Evolutionary conservation across 2,329 filamentous ascomycete genomes (phyloP), one percentile per base, ranked within the genome.

Genomic region (Ascosphaera pollenicola): DNA sequence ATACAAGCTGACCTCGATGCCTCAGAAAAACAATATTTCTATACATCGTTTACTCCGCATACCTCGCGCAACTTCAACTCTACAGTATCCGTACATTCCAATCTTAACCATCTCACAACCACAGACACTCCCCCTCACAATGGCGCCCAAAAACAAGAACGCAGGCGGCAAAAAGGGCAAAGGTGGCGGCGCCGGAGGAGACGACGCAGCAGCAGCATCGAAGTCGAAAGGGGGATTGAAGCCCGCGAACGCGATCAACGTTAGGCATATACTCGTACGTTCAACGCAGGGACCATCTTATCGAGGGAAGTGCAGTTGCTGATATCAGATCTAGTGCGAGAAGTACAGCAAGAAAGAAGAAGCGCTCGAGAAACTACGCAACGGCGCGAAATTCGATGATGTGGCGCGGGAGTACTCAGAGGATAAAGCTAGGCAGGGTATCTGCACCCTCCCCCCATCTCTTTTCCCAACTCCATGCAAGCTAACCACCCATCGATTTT

Each of bases 281-380:
- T 31, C 36, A 5, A 24, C 10, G 10, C 10, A 24, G n/a, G n/a
- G n/a, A 24, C 10, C 10, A 24, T 24, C 21, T 17, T 19, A 16
- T 17, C 35, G 4, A 35, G 35, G 35, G 6, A 7, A 5, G n/a
- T n/a, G n/a, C n/a, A n/a, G n/a, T n/a, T n/a, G n/a, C n/a, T n/a
- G n/a, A n/a, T n/a, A n/a, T n/a, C 7, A 13, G 4, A 13, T 4
- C 11, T 17, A 66, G 49, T 76, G 72, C 52, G 70, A 70, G 48
- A 76, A 77, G 54, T 66, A 73, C 54, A 61, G 63, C 36, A 75
- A 73, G 52, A 76, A 75, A 49, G 71, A 76, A 59, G 69, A 75
- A 52, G 73, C 73, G 2, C 50, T 75, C 3, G 65, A 66, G 45
- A 74, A 75, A 48, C 51, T 77, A 13, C 62, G 65, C 36, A 63